These are phyloP conservation scores for Trichosanthes cucumerina DNA, from an alignment of 306 rosid species.

Conservation along the genomic window DNA sequence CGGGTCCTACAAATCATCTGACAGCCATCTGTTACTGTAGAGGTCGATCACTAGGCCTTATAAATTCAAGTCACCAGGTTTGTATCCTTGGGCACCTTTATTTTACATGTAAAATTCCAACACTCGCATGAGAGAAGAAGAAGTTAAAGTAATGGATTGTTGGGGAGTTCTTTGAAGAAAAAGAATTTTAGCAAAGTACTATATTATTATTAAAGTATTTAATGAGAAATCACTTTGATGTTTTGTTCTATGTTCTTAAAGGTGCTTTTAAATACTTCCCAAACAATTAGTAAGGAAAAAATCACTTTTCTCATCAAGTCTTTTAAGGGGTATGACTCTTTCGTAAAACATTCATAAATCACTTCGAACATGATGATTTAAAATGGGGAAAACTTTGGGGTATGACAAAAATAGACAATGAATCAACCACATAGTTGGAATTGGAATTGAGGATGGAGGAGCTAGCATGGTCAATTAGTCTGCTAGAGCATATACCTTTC, in stretches of 20 bases:
- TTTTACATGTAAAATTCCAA: neutral
- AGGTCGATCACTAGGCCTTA: neutral
- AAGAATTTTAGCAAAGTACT: neutral
- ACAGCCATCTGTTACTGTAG: neutral
- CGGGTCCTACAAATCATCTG: neutral
- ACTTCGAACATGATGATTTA: neutral
- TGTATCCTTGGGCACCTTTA: neutral
- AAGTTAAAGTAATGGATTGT: neutral
- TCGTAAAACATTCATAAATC: neutral
- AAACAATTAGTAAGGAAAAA: neutral
- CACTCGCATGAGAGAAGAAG: neutral
- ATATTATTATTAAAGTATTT: neutral
- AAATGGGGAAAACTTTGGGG: neutral
- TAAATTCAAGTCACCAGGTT: neutral
- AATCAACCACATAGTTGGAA: neutral
- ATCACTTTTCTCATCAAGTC: neutral
- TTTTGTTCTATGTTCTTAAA: neutral
- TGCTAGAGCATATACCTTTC: slow-evolving; percentile 45
- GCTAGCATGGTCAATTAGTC: neutral
- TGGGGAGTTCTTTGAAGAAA: neutral
- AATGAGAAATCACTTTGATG: neutral
- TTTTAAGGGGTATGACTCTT: neutral
- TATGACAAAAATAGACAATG: neutral
- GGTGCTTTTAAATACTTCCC: neutral
- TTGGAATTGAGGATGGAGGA: neutral